Evolutionary conservation across 208 protist species (phyloP), one percentile per base, ranked within the genome.

Genomic region (Leishmania arabica): DNA sequence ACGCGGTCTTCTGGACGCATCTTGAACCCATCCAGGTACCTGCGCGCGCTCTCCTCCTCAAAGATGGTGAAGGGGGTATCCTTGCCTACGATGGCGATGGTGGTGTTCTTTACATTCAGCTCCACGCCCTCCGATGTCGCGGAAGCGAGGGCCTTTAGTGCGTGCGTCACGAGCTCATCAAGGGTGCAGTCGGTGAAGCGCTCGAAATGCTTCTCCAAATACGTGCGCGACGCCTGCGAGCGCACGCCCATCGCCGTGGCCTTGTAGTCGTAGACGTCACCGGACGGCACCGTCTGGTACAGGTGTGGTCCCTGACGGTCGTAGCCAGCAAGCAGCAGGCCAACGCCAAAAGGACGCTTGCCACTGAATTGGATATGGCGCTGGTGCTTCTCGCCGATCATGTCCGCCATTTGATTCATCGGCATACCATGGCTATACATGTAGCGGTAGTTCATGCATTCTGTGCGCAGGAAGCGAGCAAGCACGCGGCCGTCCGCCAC

Each of bases 331-430:
- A 99, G 91, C 24, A 99, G 95, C n/a, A 99, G 88, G 40, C 99
- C 99, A n/a, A 99, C 99, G 76, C 99, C 99, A 88, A 99, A 99
- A 42, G 99, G 99, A 8, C 99, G 95, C 71, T 98, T 95, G 27
- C 95, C 96, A 34, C 91, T 93, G 77, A 82, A 93, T 90, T 99
- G 99, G 56, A 99, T 99, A 90, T 99, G 96, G 54, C 96, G 88
- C 90, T 99, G 99, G 62, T 98, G 94, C 89, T 99, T 98, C 51
- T 98, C 96, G 13, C 89, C 95, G 45, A 98, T 83, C 77, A 95
- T 85, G 65, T 97, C 92, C 8, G 95, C 87, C 74, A 99, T 86
- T 49, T 95, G 86, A 45, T 87, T 84, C 24, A 98, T 49, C 6
- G 95, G 95, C 13, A 98, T 75, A 40, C 86, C 88, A 60, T 87